Conservation (phyloP, 305 asterid species). For the Nicotiana rustica region DNA sequence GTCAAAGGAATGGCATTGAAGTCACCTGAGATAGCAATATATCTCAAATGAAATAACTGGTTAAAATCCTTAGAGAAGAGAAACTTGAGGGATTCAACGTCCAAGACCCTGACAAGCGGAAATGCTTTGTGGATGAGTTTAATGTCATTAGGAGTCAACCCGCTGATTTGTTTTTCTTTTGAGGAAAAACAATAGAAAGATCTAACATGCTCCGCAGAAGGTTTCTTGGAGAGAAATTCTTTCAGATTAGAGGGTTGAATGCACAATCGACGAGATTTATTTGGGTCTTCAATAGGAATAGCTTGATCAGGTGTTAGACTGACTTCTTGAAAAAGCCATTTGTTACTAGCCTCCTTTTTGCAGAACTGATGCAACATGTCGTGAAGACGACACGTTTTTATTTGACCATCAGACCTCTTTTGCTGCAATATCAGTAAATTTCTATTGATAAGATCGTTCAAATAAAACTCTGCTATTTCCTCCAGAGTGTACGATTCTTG, state of each 20-base stretch:
- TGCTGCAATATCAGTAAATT: conserved; percentile 58
- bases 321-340: conserved; percentile 52
- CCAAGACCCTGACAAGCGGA: conserved; percentile 62
- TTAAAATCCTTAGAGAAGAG: conserved; percentile 56
- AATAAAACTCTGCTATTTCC: conserved; percentile 59
- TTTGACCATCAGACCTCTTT: conserved; percentile 54
- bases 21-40: conserved; percentile 53
- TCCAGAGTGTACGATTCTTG: conserved; percentile 54
- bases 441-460: conserved; percentile 64
- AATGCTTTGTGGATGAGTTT: conserved; percentile 58
- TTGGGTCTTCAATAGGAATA: conserved; percentile 55
- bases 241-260: conserved; percentile 49
- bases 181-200: conserved; percentile 64
- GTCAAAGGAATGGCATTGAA: conserved; percentile 50
- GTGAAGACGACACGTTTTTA: conserved; percentile 65
- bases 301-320: conserved; percentile 42
- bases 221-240: conserved; percentile 46
- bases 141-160: conserved; percentile 44
- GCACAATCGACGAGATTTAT: conserved; percentile 57
- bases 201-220: conserved; percentile 58
- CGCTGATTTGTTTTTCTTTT: conserved; percentile 40
- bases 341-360: conserved; percentile 54
- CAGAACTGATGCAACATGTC: conserved; percentile 67
- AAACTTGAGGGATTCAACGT: conserved; percentile 49
- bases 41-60: conserved; percentile 60